These are phyloP conservation scores for Blastomyces gilchristii DNA, from an alignment of 2,329 filamentous ascomycete species.

Conservation along the genomic window DNA sequence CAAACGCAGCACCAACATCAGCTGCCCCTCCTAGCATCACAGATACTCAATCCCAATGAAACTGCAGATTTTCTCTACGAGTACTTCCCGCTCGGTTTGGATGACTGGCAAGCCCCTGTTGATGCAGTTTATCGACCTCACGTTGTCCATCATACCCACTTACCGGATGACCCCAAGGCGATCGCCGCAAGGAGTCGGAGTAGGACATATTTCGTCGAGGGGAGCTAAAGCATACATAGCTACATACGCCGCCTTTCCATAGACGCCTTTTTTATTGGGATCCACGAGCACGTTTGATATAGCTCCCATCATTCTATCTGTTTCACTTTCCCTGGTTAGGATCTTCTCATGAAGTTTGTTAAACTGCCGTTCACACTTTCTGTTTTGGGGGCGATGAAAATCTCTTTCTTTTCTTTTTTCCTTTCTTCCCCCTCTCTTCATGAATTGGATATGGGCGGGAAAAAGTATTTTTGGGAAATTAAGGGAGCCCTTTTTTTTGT, in stretches of 20 bases:
- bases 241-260: not conserved
- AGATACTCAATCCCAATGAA: constrained; percentile 43
- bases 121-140: constrained; percentile 86
- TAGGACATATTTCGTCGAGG: constrained; percentile 59
- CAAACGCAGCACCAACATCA: constrained; percentile 17
- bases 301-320: not conserved
- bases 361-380: not conserved
- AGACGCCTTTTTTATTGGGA: not conserved
- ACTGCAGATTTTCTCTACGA: constrained; percentile 81
- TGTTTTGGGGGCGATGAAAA: not conserved
- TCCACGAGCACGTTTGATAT: not conserved
- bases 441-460: not conserved
- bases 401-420: not conserved
- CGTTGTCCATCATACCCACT: constrained; percentile 76
- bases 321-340: not conserved
- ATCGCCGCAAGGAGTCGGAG: constrained; percentile 55
- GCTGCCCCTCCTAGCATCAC: constrained; percentile 46
- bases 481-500: not conserved
- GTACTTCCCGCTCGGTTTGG: constrained; percentile 82
- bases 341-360: not conserved
- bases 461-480: not conserved
- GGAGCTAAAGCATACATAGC: constrained; percentile 2
- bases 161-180: constrained; percentile 60
- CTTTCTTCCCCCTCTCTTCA: not conserved
- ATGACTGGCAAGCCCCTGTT: constrained; percentile 85